Percentiles rank a stretch among this genome's conserved stretches.
phyloP scores from a whole-genome alignment of 495 filamentous ascomycete species.

The Filosporella fistucella region DNA sequence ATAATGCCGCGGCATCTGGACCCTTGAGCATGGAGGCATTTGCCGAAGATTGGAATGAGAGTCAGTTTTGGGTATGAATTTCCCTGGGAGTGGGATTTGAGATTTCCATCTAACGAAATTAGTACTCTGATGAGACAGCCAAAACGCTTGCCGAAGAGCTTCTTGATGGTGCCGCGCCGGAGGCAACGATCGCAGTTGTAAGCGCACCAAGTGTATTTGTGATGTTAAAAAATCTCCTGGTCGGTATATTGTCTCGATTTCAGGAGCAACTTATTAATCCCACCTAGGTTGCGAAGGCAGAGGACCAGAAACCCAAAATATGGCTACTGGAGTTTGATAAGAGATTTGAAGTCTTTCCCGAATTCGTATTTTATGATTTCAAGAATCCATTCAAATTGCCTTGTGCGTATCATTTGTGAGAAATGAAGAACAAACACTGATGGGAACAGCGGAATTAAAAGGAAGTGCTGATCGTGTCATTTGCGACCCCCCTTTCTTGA shows the following conservation, averaged over 20 bases:
- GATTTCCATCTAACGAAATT: conserved; percentile 6
- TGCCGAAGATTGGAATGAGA: conserved; percentile 75
- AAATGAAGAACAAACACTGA: neutral
- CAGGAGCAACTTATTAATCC: neutral
- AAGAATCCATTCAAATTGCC: conserved; percentile 59
- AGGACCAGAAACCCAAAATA: conserved; percentile 44
- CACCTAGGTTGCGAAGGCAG: conserved; percentile 24
- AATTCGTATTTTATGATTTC: conserved; percentile 73
- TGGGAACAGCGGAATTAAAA: conserved; percentile 46
- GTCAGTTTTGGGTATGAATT: conserved; percentile 68
- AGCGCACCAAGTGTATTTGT: conserved; percentile 76
- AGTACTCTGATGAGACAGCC: conserved; percentile 72
- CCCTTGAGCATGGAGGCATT: conserved; percentile 66
- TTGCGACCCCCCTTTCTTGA: conserved; percentile 74
- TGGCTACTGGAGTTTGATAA: conserved; percentile 66
- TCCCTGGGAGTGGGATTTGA: neutral
- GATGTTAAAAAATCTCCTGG: conserved; percentile 62
- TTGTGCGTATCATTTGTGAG: conserved; percentile 27
- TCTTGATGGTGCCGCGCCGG: conserved; percentile 46
- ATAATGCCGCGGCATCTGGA: conserved; percentile 2
- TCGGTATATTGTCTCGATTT: conserved; percentile 25
- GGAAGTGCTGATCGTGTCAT: conserved; percentile 61
- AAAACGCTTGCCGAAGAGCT: conserved; percentile 54
- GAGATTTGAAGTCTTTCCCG: conserved; percentile 64
- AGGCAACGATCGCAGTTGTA: conserved; percentile 59